Conservation (phyloP, 805 yeast species). For the Isabelozyma pseudorhagii region DNA sequence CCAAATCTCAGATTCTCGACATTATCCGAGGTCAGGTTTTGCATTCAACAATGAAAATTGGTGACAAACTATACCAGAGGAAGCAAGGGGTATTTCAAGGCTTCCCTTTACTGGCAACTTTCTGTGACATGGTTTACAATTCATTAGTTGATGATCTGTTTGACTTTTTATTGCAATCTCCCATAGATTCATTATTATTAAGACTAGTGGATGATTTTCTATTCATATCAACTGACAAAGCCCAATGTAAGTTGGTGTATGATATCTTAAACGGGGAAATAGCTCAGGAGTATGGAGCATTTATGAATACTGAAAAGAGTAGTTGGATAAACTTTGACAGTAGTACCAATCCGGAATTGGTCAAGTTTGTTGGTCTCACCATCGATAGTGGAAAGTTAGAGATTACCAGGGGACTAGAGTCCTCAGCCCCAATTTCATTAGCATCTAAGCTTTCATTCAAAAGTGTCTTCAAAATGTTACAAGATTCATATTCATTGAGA, state of each 20-base stretch:
- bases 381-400: conserved; percentile 19
- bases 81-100: conserved; percentile 83
- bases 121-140: conserved; percentile 75
- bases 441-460: conserved; percentile 13
- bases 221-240: conserved; percentile 49
- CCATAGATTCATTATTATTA: conserved; percentile 38
- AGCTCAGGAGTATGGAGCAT: conserved; percentile 32
- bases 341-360: neutral
- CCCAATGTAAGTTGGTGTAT: conserved; percentile 15
- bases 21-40: conserved; percentile 51
- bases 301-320: conserved; percentile 30
- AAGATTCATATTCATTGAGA: neutral
- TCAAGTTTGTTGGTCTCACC: conserved; percentile 29
- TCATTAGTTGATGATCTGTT: conserved; percentile 45
- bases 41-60: conserved; percentile 44
- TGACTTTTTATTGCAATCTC: conserved; percentile 9
- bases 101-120: conserved; percentile 64
- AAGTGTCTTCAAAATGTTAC: conserved; percentile 15
- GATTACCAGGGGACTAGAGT: conserved; percentile 9
- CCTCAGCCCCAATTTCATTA: conserved; percentile 5
- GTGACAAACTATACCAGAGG: conserved; percentile 33
- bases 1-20: conserved; percentile 41
- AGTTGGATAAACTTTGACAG: conserved; percentile 4
- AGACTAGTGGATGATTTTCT: conserved; percentile 86
- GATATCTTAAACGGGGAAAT: conserved; percentile 13